These are phyloP conservation scores for Conoideocrella luteorostrata DNA, from an alignment of 2,329 filamentous ascomycete genomes.

Conservation along the genomic window DNA sequence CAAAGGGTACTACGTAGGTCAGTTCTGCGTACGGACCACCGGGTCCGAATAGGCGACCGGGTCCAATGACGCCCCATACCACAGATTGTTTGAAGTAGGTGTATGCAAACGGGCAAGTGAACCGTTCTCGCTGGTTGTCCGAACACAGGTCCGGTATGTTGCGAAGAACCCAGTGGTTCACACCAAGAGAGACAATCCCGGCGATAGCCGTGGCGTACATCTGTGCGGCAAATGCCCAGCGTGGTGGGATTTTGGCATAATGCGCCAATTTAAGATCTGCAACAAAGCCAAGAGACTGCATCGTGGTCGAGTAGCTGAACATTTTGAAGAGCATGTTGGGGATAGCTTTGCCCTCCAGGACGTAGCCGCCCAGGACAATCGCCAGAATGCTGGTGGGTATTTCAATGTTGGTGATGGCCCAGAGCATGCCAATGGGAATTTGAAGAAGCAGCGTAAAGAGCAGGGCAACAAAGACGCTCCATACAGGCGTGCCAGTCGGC, in stretches of 20 bases:
- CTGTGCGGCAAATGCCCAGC: constrained; percentile 37
- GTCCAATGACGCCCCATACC: constrained; percentile 52
- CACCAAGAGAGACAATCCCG: constrained; percentile 36
- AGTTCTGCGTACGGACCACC: constrained; percentile 43
- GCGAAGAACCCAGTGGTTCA: constrained; percentile 27
- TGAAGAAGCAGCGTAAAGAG: constrained; percentile 44
- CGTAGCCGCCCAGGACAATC: constrained; percentile 47
- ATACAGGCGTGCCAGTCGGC: constrained; percentile 44
- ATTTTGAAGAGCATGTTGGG: constrained; percentile 33
- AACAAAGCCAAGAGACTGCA: constrained; percentile 34
- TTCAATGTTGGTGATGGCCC: constrained; percentile 49
- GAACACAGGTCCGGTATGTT: constrained; percentile 45
- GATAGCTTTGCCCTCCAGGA: constrained; percentile 34
- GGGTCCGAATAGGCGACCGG: constrained; percentile 44
- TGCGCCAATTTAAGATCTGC: constrained; percentile 40
- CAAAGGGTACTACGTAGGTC: constrained; percentile 48
- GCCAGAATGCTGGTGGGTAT: constrained; percentile 58
- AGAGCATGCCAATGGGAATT: constrained; percentile 49
- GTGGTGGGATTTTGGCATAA: constrained; percentile 34
- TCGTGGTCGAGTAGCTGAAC: constrained; percentile 32
- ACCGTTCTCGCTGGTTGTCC: constrained; percentile 36
- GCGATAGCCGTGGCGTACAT: constrained; percentile 35
- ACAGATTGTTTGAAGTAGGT: constrained; percentile 46
- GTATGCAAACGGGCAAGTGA: constrained; percentile 30
- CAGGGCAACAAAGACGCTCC: constrained; percentile 45